Percentiles rank a stretch among this genome's conserved stretches.
These are phyloP conservation scores for Candida sanyaensis DNA, from an alignment of 1,139 yeast genomes.

Conservation along the genomic window DNA sequence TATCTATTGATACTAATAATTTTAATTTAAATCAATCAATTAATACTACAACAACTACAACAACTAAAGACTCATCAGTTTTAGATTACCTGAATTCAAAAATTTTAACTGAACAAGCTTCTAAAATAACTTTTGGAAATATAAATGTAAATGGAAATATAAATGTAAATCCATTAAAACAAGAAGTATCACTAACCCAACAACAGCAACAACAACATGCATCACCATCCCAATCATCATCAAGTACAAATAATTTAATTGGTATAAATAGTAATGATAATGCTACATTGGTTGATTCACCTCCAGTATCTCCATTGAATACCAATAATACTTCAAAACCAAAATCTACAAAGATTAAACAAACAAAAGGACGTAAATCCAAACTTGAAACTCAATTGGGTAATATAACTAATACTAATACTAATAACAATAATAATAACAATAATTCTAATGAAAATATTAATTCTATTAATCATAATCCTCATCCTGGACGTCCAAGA, in stretches of 20 bases:
- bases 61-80: constrained; percentile 4
- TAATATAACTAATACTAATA: not conserved
- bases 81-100: constrained; percentile 7
- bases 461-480: constrained; percentile 9
- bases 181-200: too few relatives aligned
- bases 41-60: not conserved
- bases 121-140: constrained; percentile 8
- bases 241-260: not conserved
- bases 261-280: not conserved
- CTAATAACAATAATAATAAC: not conserved
- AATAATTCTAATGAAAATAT: not conserved
- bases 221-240: not conserved
- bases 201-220: too few relatives aligned
- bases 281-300: not conserved
- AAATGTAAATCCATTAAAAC: not conserved
- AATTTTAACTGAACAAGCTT: constrained; percentile 7
- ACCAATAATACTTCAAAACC: not conserved
- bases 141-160: too few relatives aligned
- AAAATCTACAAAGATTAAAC: constrained; percentile 1
- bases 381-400: not conserved
- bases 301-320: constrained; percentile 11
- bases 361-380: constrained; percentile 1
- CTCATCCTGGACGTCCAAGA: constrained; percentile 16
- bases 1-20: constrained; percentile 8
- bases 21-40: not conserved